phyloP scores from a whole-genome alignment of 1,284 basidiomycete genomes.

The Rhizoctonia solani region DNA sequence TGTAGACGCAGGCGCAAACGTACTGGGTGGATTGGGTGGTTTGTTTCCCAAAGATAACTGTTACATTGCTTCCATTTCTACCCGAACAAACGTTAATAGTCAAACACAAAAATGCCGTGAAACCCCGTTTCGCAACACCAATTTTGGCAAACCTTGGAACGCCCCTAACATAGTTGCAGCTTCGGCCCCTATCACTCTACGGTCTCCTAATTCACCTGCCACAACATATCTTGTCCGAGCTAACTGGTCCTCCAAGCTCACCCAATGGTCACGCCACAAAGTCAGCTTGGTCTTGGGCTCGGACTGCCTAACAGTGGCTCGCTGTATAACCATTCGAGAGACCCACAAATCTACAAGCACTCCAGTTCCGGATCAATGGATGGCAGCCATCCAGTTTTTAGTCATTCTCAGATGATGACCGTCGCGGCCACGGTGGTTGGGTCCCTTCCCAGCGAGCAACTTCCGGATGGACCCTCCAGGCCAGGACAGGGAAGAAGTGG shows the following conservation, averaged over 20 bases:
- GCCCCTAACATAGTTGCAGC: no score
- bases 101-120: no score
- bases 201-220: neutral
- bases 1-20: no score
- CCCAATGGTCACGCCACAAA: neutral
- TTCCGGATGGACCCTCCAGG: neutral
- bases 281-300: constrained; percentile 9
- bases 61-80: no score
- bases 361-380: neutral
- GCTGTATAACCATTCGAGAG: neutral
- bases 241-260: no score
- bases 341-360: neutral
- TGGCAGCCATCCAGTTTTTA: neutral
- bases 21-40: no score
- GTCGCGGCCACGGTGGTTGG: constrained; percentile 6
- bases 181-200: no score
- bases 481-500: neutral
- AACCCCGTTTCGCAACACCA: no score
- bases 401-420: neutral
- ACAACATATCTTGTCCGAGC: neutral
- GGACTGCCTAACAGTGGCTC: neutral
- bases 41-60: no score
- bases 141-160: no score
- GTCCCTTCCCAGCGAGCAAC: neutral
- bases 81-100: no score